A percentile compares a stretch with the other conserved stretches of the same genome.
Conservation (phyloP, 106 monocot species). For the Acanthochlamys bracteata region DNA sequence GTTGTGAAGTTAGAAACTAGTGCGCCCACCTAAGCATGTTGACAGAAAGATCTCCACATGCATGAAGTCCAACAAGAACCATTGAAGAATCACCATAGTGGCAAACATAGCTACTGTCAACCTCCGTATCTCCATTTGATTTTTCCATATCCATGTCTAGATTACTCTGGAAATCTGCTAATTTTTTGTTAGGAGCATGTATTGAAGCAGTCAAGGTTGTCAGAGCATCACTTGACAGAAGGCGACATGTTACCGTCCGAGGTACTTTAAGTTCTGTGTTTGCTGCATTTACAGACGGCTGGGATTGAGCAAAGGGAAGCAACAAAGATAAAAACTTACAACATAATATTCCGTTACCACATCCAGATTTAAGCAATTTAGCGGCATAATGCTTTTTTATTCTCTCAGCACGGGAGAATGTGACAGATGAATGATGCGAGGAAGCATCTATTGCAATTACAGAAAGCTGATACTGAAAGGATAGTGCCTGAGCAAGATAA, state of each 20-base stretch:
- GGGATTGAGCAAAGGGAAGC: too few species aligned
- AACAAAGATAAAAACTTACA: constrained; percentile 4
- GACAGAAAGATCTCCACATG: constrained; percentile 95
- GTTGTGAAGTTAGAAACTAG: too few species aligned
- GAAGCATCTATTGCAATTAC: constrained; percentile 97
- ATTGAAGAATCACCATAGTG: constrained; percentile 12
- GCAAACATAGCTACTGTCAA: background rate
- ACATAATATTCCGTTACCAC: too few species aligned
- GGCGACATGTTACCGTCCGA: constrained; percentile 57
- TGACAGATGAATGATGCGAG: constrained; percentile 81
- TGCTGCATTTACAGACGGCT: constrained; percentile 19
- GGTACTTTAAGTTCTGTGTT: constrained; percentile 44
- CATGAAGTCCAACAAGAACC: constrained; percentile 93
- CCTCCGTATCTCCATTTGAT: background rate
- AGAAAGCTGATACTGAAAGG: constrained; percentile 71
- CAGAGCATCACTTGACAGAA: constrained; percentile 71
- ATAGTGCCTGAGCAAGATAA: constrained; percentile 88
- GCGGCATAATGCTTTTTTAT: constrained; percentile 84
- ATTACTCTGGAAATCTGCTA: constrained; percentile 1
- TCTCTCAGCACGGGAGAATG: constrained; percentile 69
- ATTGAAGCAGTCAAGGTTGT: constrained; percentile 31
- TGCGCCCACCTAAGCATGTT: constrained; percentile 82
- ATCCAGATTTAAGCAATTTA: constrained; percentile 44
- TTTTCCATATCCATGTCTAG: background rate
- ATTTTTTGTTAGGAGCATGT: constrained; percentile 13